phyloP scores from a whole-genome alignment of 129 eudicot genomes.

The Flaveria brownii region DNA sequence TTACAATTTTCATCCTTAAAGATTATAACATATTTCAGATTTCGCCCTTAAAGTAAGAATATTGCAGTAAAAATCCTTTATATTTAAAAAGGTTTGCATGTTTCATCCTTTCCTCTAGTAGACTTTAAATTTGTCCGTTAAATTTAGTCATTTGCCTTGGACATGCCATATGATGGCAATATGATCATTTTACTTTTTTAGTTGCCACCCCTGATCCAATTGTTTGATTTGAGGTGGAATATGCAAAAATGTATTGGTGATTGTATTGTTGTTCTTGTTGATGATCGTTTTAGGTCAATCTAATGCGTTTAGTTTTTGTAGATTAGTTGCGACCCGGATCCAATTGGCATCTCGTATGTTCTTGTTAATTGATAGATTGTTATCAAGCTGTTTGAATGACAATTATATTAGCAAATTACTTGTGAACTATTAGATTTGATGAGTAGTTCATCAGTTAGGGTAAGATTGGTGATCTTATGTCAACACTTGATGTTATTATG shows the following conservation, averaged over 20 bases:
- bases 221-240: conserved; percentile 16
- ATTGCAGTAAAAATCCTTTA: too few species aligned
- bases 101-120: too few species aligned
- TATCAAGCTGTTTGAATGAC: neutral
- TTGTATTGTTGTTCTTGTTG: conserved; percentile 25
- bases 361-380: neutral
- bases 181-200: too few species aligned
- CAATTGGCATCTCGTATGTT: neutral
- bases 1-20: too few species aligned
- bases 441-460: neutral
- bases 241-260: conserved; percentile 21
- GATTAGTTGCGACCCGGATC: conserved; percentile 18
- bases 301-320: conserved; percentile 15
- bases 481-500: neutral
- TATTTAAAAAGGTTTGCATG: too few species aligned
- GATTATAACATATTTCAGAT: too few species aligned
- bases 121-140: too few species aligned
- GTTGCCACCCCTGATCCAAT: neutral
- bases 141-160: too few species aligned
- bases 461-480: neutral
- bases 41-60: too few species aligned
- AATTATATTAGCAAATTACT: neutral
- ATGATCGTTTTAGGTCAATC: conserved; percentile 2
- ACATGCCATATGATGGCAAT: too few species aligned
- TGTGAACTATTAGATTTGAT: conserved; percentile 17